Evolutionary conservation across 208 protist species (phyloP), one percentile per base, ranked within the genome.

Genomic region (Leishmania major): DNA sequence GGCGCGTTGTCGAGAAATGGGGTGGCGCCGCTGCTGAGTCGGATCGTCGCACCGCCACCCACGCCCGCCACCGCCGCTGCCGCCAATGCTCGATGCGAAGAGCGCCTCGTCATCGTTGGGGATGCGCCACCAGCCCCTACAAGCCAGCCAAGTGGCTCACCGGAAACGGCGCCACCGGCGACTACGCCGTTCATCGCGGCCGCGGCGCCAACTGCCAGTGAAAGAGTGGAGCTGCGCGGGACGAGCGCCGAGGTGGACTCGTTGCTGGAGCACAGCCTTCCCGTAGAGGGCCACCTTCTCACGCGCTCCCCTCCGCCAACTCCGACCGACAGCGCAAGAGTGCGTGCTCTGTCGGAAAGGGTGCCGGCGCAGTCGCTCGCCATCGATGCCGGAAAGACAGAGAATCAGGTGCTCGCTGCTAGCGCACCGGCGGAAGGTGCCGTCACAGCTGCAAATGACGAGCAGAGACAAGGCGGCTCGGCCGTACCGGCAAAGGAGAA

Each of bases 251-350:
- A 73, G 55, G 35, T 6, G 43, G 25, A 59, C 45, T 69, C 74
- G 47, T 74, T 74, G 31, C 60, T 77, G 59, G 81, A 85, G 77
- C 81, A 78, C 77, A 81, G 69, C 49, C 81, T 81, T n/a, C 76
- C 81, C 5, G 70, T 49, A 13, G 81, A 81, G 25, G 77, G 67
- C 22, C 77, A 78, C 71, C 60, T 62, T 55, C 43, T 55, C n/a
- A 59, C 64, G 11, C 59, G 11, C 28, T 70, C 80, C 3, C 10
- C 10, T 13, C 6, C 43, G 8, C 57, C 51, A 59, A 77, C 81
- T 19, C 75, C 76, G 59, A 71, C 37, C 35, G 51, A 64, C 59
- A 47, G 31, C 53, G 57, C 6, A 35, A 40, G 37, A 28, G 69
- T 70, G 35, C 69, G 49, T 4, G 51, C 17, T 47, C 66, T 69